Base-by-base conservation (phyloP, 306 rosid species). In the Fragaria iinumae region DNA sequence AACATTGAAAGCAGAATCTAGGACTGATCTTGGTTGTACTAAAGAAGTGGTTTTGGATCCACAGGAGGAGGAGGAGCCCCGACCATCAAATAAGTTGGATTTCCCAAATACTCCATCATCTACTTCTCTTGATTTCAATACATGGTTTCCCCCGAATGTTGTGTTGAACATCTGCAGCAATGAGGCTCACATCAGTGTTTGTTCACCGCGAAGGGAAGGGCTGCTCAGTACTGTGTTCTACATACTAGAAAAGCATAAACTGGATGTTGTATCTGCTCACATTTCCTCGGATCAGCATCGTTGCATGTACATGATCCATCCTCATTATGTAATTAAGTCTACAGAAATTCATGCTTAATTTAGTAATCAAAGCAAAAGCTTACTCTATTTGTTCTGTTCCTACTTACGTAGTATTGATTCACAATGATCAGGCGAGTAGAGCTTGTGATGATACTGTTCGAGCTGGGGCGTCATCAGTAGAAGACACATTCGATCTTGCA, bases 131-230 rank as follows among this genome's bases (percentile, higher is more conserved):
- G 16, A 60, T 23, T 82, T 91, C 49, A 76, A 87, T 34, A 90
- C 91, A 0, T 90, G 88, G 89, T 21, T 73, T 59, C 76, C 87
- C 38, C 41, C 87, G 2, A 88, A 88, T 53, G 68, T 91, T 2
- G 88, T 86, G 2, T 0, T 90, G 76, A 88, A 74, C 71, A 48
- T 87, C 8, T 79, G 74, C 21, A 96, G 92, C 10, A 79, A 63
- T 8, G 81, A 82, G 7, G 97, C 96, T 45, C 93, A 91, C 23
- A 82, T 86, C 62, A 72, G 83, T 73, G 73, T 91, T 4, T 91
- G 83, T 34, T 57, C 89, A 0, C 39, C 72, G 6, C 74, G 45
- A 80, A 89, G 85, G 73, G 59, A 69, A 0, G 85, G 96, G 6
- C 70, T 88, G 11, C 77, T 83, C 43, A 34, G 89, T 9, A 39